Percentiles rank a stretch among this genome's conserved stretches.
Conservation (phyloP, 306 rosid species). For the Abrus pulchellus region DNA sequence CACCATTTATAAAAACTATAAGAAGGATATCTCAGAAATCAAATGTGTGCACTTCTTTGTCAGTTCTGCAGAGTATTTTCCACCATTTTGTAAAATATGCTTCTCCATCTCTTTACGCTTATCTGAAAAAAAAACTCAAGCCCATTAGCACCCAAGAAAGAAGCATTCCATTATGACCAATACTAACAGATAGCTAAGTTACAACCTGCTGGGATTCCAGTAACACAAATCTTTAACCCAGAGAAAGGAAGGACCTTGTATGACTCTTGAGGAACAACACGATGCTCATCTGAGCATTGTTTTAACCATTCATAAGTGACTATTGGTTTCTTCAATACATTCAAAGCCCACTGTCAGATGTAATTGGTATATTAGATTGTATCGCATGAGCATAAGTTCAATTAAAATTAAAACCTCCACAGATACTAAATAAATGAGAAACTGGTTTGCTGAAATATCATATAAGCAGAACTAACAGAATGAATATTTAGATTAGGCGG, state of each 20-base stretch:
- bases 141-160: slow-evolving; percentile 51
- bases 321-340: slow-evolving; percentile 90
- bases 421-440: slow-evolving; percentile 31
- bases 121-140: slow-evolving; percentile 60
- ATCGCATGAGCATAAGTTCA: slow-evolving; percentile 25
- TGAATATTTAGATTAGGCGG: slow-evolving; percentile 30
- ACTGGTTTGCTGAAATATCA: slow-evolving; percentile 30
- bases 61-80: slow-evolving; percentile 88
- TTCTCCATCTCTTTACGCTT: slow-evolving; percentile 81
- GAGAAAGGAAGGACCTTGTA: slow-evolving; percentile 89
- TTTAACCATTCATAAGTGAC: slow-evolving; percentile 84
- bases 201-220: slow-evolving; percentile 87
- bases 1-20: slow-evolving; percentile 35
- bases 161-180: slow-evolving; percentile 42
- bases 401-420: slow-evolving; percentile 21
- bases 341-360: slow-evolving; percentile 90
- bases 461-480: slow-evolving; percentile 27
- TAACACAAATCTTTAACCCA: slow-evolving; percentile 87
- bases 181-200: slow-evolving; percentile 50
- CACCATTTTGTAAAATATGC: slow-evolving; percentile 80
- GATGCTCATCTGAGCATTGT: slow-evolving; percentile 94
- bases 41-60: slow-evolving; percentile 90
- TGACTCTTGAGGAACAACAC: slow-evolving; percentile 88
- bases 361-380: slow-evolving; percentile 44
- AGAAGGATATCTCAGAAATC: slow-evolving; percentile 93